Evolutionary conservation across 306 rosid genomes (phyloP), one percentile per base, ranked within the genome.

Genomic region (Inga laurina): DNA sequence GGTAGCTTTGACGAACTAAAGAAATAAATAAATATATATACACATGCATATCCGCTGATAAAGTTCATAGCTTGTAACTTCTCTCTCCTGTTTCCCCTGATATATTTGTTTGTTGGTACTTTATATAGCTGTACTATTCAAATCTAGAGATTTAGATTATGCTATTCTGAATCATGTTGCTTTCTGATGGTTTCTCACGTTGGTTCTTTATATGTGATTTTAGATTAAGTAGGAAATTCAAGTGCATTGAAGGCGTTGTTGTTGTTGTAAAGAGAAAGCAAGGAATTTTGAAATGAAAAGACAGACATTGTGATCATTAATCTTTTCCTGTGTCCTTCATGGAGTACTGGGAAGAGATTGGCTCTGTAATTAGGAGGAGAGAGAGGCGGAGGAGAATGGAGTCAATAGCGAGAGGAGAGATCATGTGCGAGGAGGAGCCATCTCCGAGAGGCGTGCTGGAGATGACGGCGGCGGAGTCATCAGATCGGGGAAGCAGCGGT

Each of bases 391-490:
- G 56, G 45, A 35, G 43, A 46, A 46, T 16, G 67, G 77, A 81
- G 32, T 5, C 70, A 7, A 12, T 67, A 46, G 8, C 75, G 19
- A 85, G 30, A 27, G 2, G 45, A 10, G 73, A 32, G 54, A 13
- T 16, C 14, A 12, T 14, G 2, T 43, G 73, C 41, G 87, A 82
- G 8, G 91, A 81, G 2, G 91, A 88, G 16, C 2, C 82, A 8
- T 90, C 99, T 11, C 98, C 99, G 2, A 91, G 92, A 80, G 90
- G 89, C 4, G 97, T 96, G 18, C 69, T 96, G 22, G 98, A 92
- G 65, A 88, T 86, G 37, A n/a, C 88, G 88, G 0, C 86, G 0
- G 65, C 91, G 88, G 0, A 85, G 0, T 59, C 91, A 41, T 90
- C 92, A 2, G 97, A 89, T 62, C 76, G 80, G 52, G 46, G 75